Evolutionary conservation across 2,329 filamentous ascomycete genomes (phyloP).

Genomic region (Trichoderma sp.): DNA sequence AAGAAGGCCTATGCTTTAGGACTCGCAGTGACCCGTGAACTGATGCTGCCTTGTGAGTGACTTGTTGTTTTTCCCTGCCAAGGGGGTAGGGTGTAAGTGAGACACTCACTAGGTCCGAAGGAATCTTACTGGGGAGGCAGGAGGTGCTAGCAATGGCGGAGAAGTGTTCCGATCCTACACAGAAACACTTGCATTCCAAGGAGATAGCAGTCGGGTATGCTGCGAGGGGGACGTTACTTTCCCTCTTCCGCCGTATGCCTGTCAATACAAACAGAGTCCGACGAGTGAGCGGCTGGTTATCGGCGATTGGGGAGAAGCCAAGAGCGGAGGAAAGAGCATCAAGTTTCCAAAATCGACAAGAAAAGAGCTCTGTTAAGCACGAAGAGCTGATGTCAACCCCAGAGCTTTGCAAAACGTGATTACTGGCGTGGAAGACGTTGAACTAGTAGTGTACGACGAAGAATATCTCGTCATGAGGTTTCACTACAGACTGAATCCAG

Average conservation of each 20-base stretch:
- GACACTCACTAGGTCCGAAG: conserved; percentile 36
- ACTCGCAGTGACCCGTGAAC: conserved; percentile 34
- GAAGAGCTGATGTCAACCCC: neutral
- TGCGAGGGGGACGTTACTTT: conserved; percentile 26
- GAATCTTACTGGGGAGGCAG: conserved; percentile 38
- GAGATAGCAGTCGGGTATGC: conserved; percentile 31
- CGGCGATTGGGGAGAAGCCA: neutral
- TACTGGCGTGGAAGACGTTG: neutral
- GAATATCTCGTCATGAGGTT: neutral
- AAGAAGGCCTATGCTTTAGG: conserved; percentile 33
- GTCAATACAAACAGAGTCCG: conserved; percentile 23
- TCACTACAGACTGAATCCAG: neutral
- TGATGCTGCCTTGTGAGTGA: conserved; percentile 35
- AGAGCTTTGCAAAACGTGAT: neutral
- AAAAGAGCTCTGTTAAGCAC: neutral
- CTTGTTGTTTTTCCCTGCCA: conserved; percentile 31
- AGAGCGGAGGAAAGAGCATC: neutral
- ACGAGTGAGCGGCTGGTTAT: neutral
- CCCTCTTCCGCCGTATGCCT: conserved; percentile 27
- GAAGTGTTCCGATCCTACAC: conserved; percentile 38
- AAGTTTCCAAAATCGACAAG: neutral
- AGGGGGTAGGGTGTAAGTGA: conserved; percentile 37
- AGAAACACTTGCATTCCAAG: conserved; percentile 44
- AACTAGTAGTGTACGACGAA: neutral
- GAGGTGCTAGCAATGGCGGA: conserved; percentile 37